A percentile compares a stretch with the other conserved stretches of the same genome.
These are phyloP conservation scores for Annulohypoxylon bovei DNA, from an alignment of 495 filamentous ascomycete species.

Conservation along the genomic window DNA sequence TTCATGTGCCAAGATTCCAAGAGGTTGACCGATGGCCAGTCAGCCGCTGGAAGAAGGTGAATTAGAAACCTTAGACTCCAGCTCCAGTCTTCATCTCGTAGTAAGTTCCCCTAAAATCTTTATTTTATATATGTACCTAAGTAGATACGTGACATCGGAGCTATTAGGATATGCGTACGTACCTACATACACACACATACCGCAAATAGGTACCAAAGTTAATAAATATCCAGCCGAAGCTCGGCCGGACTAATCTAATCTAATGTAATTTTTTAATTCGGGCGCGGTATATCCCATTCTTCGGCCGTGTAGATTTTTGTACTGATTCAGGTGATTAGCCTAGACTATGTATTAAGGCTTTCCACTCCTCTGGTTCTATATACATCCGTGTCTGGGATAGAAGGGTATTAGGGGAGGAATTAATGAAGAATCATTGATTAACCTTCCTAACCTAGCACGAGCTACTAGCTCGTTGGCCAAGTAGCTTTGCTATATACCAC, in stretches of 20 bases:
- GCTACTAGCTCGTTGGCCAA: neutral
- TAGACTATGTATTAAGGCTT: slow-evolving; percentile 8
- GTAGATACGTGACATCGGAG: neutral
- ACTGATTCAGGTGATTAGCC: slow-evolving; percentile 7
- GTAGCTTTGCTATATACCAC: neutral
- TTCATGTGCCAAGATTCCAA: slow-evolving; percentile 27
- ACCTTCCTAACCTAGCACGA: neutral
- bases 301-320: slow-evolving; percentile 1
- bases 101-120: neutral
- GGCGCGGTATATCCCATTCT: slow-evolving; percentile 2
- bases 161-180: neutral
- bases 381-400: slow-evolving; percentile 9
- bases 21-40: neutral
- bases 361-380: slow-evolving; percentile 1
- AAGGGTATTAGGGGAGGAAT: neutral
- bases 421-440: neutral
- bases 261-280: too few species aligned
- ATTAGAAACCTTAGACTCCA: neutral
- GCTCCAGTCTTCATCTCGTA: neutral
- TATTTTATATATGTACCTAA: neutral
- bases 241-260: slow-evolving; percentile 5
- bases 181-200: neutral
- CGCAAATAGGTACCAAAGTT: neutral
- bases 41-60: neutral
- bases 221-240: neutral